Conservation (phyloP, 1,284 basidiomycete species). For the Tetrapyrgos nigripes region DNA sequence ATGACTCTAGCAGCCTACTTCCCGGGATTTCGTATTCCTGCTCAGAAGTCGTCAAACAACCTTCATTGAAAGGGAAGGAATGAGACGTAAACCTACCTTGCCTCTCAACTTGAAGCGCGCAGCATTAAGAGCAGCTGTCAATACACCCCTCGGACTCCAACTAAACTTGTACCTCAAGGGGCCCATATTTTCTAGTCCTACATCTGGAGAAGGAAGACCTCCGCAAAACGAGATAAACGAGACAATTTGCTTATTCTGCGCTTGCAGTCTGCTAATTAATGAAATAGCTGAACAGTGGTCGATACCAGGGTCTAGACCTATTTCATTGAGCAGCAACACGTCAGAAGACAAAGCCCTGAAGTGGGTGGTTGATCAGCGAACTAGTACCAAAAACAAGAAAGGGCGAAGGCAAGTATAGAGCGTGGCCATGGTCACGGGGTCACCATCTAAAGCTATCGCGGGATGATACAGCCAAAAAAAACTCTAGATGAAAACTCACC, state of each 20-base stretch:
- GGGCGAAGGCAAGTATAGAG: background rate
- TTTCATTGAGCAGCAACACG: constrained; percentile 89
- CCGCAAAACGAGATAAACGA: constrained; percentile 96
- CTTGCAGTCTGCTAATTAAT: constrained; percentile 66
- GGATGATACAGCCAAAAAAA: background rate
- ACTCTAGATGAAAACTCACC: constrained; percentile 56
- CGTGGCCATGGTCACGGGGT: too few relatives aligned
- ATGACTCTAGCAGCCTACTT: constrained; percentile 57
- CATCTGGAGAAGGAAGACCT: constrained; percentile 86
- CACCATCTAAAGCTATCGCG: too few relatives aligned
- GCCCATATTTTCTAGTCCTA: constrained; percentile 30
- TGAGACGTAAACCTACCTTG: constrained; percentile 48
- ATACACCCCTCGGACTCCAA: constrained; percentile 91
- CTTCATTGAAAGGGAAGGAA: background rate
- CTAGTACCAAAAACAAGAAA: background rate
- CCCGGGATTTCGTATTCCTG: constrained; percentile 55
- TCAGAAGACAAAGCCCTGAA: constrained; percentile 69
- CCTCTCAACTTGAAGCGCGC: constrained; percentile 75
- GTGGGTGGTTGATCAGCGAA: background rate
- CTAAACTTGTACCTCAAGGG: constrained; percentile 94
- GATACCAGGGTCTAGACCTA: constrained; percentile 95
- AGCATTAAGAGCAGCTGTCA: constrained; percentile 82
- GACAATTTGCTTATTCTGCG: constrained; percentile 65
- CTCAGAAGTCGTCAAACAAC: background rate
- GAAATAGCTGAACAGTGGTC: constrained; percentile 93